Percentiles rank a stretch among this genome's conserved stretches.
Conservation (phyloP, 768 basidiomycete species). For the Lentinula detonsa region DNA sequence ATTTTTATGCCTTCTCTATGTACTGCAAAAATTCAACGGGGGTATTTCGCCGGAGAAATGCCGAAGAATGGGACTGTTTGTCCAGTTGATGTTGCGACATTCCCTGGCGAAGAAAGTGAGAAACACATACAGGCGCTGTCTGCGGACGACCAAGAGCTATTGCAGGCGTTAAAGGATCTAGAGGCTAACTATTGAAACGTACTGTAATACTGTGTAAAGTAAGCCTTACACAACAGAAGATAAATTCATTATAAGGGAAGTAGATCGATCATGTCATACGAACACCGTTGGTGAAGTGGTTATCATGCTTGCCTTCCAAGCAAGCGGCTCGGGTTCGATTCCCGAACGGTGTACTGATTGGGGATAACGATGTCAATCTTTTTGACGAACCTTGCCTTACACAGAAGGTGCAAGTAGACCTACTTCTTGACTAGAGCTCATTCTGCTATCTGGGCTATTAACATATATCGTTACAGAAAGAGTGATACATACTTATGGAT, state of each 20-base stretch:
- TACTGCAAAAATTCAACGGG: constrained; percentile 3
- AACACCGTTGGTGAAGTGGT: constrained; percentile 46
- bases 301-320: constrained; percentile 52
- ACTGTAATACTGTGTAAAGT: background rate
- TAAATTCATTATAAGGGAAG: too few species aligned
- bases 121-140: background rate
- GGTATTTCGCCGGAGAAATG: constrained; percentile 9
- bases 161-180: background rate
- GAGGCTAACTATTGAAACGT: background rate
- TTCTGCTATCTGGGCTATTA: too few species aligned
- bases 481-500: too few species aligned
- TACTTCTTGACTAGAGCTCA: too few species aligned
- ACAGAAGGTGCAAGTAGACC: too few species aligned
- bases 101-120: constrained; percentile 6
- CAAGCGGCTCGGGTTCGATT: constrained; percentile 8
- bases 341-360: constrained; percentile 7
- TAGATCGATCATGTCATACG: too few species aligned
- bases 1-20: constrained; percentile 6
- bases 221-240: too few species aligned
- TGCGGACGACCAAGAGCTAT: background rate
- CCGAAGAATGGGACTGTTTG: constrained; percentile 11
- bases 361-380: background rate
- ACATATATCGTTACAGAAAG: too few species aligned
- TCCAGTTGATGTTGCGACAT: constrained; percentile 7
- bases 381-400: background rate